Percentiles rank a stretch among this genome's conserved stretches.
Evolutionary conservation across 257 asterid genomes (phyloP).

Genomic region (Misopates orontium): DNA sequence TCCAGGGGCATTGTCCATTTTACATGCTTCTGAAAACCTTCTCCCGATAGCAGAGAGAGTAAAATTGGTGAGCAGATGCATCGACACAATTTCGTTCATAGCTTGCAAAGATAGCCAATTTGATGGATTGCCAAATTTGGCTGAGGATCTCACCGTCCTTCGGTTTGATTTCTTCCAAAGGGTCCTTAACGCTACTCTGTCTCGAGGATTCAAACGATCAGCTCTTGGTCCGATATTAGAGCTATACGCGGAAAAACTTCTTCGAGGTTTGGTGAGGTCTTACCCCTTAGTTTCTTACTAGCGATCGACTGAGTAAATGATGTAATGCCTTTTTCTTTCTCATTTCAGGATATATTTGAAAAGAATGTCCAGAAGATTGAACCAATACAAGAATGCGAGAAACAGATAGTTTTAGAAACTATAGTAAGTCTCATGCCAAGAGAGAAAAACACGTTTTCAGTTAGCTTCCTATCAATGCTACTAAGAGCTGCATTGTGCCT

Average conservation of each 20-base stretch:
- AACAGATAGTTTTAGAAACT: slow-evolving; percentile 74
- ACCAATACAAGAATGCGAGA: slow-evolving; percentile 67
- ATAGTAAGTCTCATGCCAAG: slow-evolving; percentile 76
- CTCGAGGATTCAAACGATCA: slow-evolving; percentile 68
- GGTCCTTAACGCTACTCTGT: slow-evolving; percentile 71
- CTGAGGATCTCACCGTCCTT: slow-evolving; percentile 71
- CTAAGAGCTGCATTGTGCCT: slow-evolving; percentile 71
- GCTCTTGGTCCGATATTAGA: slow-evolving; percentile 76
- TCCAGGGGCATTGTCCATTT: slow-evolving; percentile 63
- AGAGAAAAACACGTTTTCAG: slow-evolving; percentile 67
- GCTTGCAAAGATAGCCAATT: slow-evolving; percentile 72
- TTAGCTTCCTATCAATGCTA: slow-evolving; percentile 86
- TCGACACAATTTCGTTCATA: slow-evolving; percentile 60
- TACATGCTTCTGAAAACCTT: slow-evolving; percentile 64
- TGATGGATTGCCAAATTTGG: slow-evolving; percentile 35
- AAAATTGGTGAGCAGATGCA: slow-evolving; percentile 71
- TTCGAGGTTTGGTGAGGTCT: slow-evolving; percentile 91
- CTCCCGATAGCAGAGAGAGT: slow-evolving; percentile 72
- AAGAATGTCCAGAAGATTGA: slow-evolving; percentile 71
- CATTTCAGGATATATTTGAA: slow-evolving; percentile 65
- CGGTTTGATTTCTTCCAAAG: slow-evolving; percentile 78
- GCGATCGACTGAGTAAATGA: slow-evolving; percentile 15
- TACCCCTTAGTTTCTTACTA: slow-evolving; percentile 14
- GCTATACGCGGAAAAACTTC: slow-evolving; percentile 81
- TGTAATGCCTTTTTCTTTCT: slow-evolving; percentile 13